Evolutionary conservation across 164 flowering plant genomes (phyloP).

Genomic region (Vitis rotundifolia): DNA sequence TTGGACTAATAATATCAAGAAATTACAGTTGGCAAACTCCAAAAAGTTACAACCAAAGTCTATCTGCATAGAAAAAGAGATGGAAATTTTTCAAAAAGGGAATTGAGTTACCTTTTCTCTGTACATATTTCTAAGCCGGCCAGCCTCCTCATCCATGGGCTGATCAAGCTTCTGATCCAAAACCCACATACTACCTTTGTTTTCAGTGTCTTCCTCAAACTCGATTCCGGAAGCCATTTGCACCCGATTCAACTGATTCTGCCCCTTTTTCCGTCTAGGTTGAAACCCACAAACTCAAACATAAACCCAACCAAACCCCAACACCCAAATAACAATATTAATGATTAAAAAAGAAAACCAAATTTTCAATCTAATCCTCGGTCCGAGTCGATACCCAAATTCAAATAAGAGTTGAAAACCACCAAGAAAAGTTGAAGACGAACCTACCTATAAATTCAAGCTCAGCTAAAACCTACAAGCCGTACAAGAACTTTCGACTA

Average conservation of each 20-base stretch:
- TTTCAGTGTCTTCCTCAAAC: slow-evolving; percentile 38
- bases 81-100: not conserved
- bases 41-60: too few relatives aligned
- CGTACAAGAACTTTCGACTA: not conserved
- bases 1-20: too few relatives aligned
- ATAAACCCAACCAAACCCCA: not conserved
- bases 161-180: slow-evolving; percentile 97
- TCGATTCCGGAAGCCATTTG: slow-evolving; percentile 33
- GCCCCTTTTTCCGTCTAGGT: not conserved
- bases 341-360: not conserved
- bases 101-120: slow-evolving; percentile 64
- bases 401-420: not conserved
- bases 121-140: slow-evolving; percentile 68
- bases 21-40: too few relatives aligned
- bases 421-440: slow-evolving; percentile 4
- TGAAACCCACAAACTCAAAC: not conserved
- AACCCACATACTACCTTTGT: slow-evolving; percentile 87
- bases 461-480: not conserved
- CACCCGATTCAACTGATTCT: slow-evolving; percentile 2
- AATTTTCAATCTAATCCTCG: not conserved
- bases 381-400: not conserved
- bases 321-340: not conserved
- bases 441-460: not conserved
- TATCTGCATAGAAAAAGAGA: not conserved
- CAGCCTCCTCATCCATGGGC: slow-evolving; percentile 99